Conservation (phyloP, 148 eudicot genomes). For the Rhododendron molle region DNA sequence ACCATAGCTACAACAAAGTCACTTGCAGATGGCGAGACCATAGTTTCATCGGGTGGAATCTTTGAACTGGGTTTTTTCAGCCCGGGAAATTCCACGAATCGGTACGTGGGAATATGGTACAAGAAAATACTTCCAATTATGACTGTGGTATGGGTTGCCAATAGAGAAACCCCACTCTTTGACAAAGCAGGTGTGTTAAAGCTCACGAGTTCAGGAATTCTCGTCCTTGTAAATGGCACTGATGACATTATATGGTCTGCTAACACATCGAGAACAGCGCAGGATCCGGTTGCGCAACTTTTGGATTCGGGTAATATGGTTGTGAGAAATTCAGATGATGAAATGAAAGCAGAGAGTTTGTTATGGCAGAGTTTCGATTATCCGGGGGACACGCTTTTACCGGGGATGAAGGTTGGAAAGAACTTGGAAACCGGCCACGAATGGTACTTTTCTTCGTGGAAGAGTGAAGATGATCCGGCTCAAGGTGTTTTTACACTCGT, state of each 20-base stretch:
- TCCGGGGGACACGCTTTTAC: not conserved
- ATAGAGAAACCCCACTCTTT: constrained; percentile 15
- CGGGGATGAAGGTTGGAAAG: constrained; percentile 20
- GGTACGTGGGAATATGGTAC: constrained; percentile 16
- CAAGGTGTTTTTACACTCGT: not conserved
- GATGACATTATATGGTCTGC: constrained; percentile 18
- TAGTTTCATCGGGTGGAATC: not conserved
- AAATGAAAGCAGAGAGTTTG: not conserved
- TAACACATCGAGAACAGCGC: not conserved
- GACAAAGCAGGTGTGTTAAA: constrained; percentile 14
- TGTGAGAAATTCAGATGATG: constrained; percentile 11
- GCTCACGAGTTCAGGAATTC: constrained; percentile 2
- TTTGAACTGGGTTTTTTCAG: constrained; percentile 1
- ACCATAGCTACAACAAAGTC: not conserved
- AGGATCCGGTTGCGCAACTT: constrained; percentile 12
- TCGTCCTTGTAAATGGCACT: constrained; percentile 6
- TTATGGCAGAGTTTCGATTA: constrained; percentile 29
- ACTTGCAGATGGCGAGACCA: not conserved
- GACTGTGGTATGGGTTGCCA: constrained; percentile 28
- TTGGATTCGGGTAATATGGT: constrained; percentile 25
- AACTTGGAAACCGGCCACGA: constrained; percentile 11
- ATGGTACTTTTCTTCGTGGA: constrained; percentile 16
- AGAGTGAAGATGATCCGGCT: constrained; percentile 17
- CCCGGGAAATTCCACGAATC: not conserved
- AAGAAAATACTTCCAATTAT: not conserved